Conservation (phyloP, 768 basidiomycete species). For the Kwoniella pini region DNA sequence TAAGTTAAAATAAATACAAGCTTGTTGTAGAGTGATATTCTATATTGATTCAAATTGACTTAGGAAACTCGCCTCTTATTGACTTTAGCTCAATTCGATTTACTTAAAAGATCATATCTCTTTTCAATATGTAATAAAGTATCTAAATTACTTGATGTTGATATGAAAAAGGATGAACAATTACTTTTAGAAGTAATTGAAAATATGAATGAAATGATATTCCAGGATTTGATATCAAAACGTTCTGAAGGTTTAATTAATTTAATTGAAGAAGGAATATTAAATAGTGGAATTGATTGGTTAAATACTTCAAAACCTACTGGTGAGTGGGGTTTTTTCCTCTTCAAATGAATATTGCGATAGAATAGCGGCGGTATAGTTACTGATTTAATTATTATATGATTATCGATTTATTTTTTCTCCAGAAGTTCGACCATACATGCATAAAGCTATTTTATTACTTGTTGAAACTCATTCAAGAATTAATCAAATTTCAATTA, state of each 20-base stretch:
- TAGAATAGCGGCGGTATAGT: too few species aligned
- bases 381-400: too few species aligned
- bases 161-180: slow-evolving; percentile 73
- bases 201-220: slow-evolving; percentile 83
- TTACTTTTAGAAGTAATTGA: slow-evolving; percentile 73
- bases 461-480: slow-evolving; percentile 91
- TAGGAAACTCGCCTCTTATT: slow-evolving; percentile 84
- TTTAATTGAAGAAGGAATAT: slow-evolving; percentile 75
- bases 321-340: slow-evolving; percentile 68
- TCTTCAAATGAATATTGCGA: too few species aligned
- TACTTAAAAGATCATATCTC: slow-evolving; percentile 69
- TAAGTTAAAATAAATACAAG: too few species aligned
- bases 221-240: slow-evolving; percentile 81
- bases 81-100: slow-evolving; percentile 83
- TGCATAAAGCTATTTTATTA: slow-evolving; percentile 82
- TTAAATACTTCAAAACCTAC: slow-evolving; percentile 88
- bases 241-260: slow-evolving; percentile 69
- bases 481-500: slow-evolving; percentile 75
- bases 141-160: slow-evolving; percentile 71
- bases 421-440: slow-evolving; percentile 88
- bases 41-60: not conserved
- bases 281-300: slow-evolving; percentile 85
- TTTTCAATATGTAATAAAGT: slow-evolving; percentile 79
- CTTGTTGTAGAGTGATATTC: too few species aligned
- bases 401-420: not conserved